phyloP scores from a whole-genome alignment of 2,329 filamentous ascomycete genomes.

The Penicillium sp. region DNA sequence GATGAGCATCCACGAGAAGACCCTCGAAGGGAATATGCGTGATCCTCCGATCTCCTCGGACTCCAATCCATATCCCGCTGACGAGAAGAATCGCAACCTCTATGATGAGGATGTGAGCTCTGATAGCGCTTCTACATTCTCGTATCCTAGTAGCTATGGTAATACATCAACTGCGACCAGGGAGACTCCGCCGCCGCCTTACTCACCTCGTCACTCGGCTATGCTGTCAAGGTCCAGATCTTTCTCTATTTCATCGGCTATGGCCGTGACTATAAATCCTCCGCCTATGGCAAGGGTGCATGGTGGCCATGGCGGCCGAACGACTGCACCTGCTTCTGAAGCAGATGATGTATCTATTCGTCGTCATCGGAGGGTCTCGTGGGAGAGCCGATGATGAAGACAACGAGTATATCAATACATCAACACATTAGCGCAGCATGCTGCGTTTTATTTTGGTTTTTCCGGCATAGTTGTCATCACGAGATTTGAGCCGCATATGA shows the following conservation, averaged over 20 bases:
- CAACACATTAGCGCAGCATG: not conserved
- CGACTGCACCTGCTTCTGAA: constrained; percentile 26
- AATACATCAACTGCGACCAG: constrained; percentile 47
- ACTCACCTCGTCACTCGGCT: constrained; percentile 34
- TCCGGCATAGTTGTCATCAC: not conserved
- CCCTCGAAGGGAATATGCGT: constrained; percentile 35
- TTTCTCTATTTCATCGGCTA: constrained; percentile 32
- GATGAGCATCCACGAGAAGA: constrained; percentile 42
- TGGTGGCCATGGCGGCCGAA: constrained; percentile 32
- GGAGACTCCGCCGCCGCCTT: constrained; percentile 45
- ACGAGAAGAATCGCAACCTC: constrained; percentile 34
- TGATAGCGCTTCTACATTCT: constrained; percentile 42
- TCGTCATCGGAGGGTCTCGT: constrained; percentile 26
- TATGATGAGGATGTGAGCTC: constrained; percentile 36
- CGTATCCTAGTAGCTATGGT: constrained; percentile 45
- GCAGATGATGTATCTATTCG: constrained; percentile 22
- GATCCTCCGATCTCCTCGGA: constrained; percentile 31
- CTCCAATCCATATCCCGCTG: constrained; percentile 14
- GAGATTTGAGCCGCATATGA: not conserved
- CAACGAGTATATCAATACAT: not conserved
- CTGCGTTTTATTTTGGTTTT: not conserved
- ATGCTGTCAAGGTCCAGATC: constrained; percentile 34
- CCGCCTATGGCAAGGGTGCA: constrained; percentile 28
- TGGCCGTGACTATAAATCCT: constrained; percentile 24
- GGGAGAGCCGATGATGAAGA: constrained; percentile 27